phyloP scores from a whole-genome alignment of 108 stramenopile species.

The Fragilaria radians region DNA sequence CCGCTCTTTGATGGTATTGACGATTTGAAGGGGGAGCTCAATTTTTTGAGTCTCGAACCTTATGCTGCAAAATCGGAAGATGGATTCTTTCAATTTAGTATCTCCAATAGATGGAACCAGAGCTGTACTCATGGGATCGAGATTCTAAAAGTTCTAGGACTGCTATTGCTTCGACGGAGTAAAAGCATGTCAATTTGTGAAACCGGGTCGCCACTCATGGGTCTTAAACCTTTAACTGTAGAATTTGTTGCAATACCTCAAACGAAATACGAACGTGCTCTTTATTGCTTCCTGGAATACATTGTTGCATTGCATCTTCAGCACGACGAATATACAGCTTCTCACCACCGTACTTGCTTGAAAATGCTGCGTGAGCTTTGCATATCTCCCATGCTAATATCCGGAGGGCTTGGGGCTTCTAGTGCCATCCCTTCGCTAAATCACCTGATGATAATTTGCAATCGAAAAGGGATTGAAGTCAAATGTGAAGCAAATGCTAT shows the following conservation, averaged over 20 bases:
- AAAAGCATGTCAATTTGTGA: constrained; percentile 52
- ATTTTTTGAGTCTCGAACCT: constrained; percentile 68
- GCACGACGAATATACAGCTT: background rate
- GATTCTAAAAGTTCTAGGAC: constrained; percentile 37
- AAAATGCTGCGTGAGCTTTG: constrained; percentile 25
- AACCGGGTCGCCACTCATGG: constrained; percentile 34
- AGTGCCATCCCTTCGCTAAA: constrained; percentile 14
- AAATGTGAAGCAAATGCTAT: background rate
- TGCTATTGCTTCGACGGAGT: constrained; percentile 59
- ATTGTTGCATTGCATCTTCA: constrained; percentile 24
- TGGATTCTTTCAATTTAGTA: constrained; percentile 72
- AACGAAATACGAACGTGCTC: constrained; percentile 36
- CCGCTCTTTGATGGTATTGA: constrained; percentile 65
- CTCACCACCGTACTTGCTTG: constrained; percentile 15
- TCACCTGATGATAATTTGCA: constrained; percentile 4
- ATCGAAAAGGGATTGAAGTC: constrained; percentile 5
- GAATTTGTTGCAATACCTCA: constrained; percentile 40
- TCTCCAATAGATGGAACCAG: constrained; percentile 33
- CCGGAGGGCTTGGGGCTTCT: constrained; percentile 24
- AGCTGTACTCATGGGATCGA: constrained; percentile 25
- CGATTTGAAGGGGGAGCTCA: constrained; percentile 75
- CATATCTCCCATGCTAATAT: constrained; percentile 20
- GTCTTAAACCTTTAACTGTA: constrained; percentile 29
- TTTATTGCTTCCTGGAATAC: constrained; percentile 54
- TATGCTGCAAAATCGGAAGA: constrained; percentile 62